Percentiles rank a stretch among this genome's conserved stretches.
Conservation (phyloP, 257 asterid species). For the Solanum sejunctum region DNA sequence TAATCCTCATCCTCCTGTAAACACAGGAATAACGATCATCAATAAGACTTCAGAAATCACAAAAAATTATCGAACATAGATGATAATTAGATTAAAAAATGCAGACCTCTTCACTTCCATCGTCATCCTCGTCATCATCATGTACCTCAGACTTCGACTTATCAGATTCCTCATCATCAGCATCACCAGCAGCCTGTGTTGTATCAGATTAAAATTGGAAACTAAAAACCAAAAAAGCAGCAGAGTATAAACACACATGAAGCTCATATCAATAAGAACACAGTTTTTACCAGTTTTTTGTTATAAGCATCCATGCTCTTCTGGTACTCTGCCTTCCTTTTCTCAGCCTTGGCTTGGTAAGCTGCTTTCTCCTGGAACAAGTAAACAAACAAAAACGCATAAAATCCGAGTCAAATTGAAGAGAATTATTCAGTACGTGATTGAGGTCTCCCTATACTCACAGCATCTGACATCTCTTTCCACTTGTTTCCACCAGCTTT, state of each 20-base stretch:
- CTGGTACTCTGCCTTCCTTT: conserved; percentile 64
- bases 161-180: conserved; percentile 18
- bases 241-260: too few species aligned
- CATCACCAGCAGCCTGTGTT: neutral
- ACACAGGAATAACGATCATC: neutral
- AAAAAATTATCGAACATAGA: neutral
- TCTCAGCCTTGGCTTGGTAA: conserved; percentile 56
- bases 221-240: neutral
- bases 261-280: too few species aligned
- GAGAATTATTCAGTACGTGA: neutral
- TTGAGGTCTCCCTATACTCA: conserved; percentile 8
- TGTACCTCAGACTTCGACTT: conserved; percentile 23
- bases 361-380: conserved; percentile 66
- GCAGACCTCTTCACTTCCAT: conserved; percentile 15
- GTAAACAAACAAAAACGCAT: neutral
- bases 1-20: conserved; percentile 8
- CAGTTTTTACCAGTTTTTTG: conserved; percentile 25
- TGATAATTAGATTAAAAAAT: too few species aligned
- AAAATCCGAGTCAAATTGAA: too few species aligned
- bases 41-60: neutral
- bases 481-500: conserved; percentile 90
- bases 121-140: conserved; percentile 17
- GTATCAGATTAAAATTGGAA: neutral
- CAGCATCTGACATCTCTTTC: conserved; percentile 63
- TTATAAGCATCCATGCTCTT: conserved; percentile 65